Percentiles rank a stretch among this genome's conserved stretches.
phyloP scores from a whole-genome alignment of 2,329 filamentous ascomycete genomes.

The Sphaerulina populicola region DNA sequence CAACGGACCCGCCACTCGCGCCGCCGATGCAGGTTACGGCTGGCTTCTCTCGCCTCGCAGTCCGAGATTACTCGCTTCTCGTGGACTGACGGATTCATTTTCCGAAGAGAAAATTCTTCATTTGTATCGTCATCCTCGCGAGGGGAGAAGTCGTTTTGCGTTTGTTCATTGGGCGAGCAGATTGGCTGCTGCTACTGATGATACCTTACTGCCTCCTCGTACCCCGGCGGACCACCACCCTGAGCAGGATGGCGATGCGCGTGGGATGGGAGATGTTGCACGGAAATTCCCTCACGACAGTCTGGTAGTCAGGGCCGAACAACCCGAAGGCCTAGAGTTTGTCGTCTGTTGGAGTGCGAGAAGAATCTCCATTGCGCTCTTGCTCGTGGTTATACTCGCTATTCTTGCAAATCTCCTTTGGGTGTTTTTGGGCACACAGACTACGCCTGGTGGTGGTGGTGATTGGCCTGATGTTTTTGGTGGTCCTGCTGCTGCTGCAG shows the following conservation, averaged over 20 bases:
- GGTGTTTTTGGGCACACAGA: constrained; percentile 32
- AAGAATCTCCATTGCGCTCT: constrained; percentile 27
- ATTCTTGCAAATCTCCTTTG: constrained; percentile 31
- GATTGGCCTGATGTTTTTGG: constrained; percentile 3
- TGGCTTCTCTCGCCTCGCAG: constrained; percentile 26
- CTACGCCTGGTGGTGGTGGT: constrained; percentile 1
- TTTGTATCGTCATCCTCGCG: constrained; percentile 32
- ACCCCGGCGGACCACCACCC: background rate
- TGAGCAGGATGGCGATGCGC: background rate
- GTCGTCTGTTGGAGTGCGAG: constrained; percentile 30
- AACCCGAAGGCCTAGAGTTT: constrained; percentile 33
- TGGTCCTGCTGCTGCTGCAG: constrained; percentile 12
- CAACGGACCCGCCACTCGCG: constrained; percentile 20
- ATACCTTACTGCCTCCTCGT: too few relatives aligned
- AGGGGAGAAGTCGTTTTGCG: constrained; percentile 37
- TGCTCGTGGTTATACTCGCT: constrained; percentile 26
- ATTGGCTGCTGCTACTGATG: constrained; percentile 23
- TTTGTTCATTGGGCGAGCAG: constrained; percentile 41
- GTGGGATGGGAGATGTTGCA: background rate
- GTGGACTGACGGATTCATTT: constrained; percentile 32
- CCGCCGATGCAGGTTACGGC: constrained; percentile 26
- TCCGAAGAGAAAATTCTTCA: constrained; percentile 35
- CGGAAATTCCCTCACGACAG: background rate
- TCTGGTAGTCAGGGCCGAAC: constrained; percentile 19
- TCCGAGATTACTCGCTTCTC: constrained; percentile 27